phyloP scores from a whole-genome alignment of 768 basidiomycete species.

The Podaxis sp. region DNA sequence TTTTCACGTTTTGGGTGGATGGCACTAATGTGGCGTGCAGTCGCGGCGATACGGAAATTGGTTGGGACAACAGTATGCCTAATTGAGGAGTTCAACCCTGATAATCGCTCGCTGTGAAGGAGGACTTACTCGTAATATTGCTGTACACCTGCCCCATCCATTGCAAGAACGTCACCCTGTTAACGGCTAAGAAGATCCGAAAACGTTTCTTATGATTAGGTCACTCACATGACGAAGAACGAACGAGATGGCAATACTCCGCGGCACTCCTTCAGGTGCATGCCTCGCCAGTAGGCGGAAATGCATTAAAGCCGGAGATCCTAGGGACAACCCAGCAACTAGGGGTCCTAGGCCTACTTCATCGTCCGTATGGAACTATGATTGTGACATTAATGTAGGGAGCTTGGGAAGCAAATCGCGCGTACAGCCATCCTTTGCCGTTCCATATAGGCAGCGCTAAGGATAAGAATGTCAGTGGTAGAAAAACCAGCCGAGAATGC shows the following conservation, averaged over 20 bases:
- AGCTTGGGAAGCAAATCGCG: conserved; percentile 10
- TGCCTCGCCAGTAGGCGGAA: conserved; percentile 56
- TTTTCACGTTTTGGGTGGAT: conserved; percentile 13
- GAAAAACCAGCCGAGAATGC: neutral
- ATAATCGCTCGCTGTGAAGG: neutral
- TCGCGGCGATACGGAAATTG: conserved; percentile 79
- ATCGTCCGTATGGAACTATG: conserved; percentile 77
- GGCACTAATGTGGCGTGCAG: conserved; percentile 63
- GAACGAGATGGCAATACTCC: conserved; percentile 48
- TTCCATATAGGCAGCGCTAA: conserved; percentile 81
- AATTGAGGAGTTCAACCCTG: conserved; percentile 9
- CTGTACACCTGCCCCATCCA: conserved; percentile 72
- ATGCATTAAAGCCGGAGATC: conserved; percentile 77
- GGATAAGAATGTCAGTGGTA: conserved; percentile 1
- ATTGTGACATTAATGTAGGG: neutral
- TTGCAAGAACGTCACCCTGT: conserved; percentile 76
- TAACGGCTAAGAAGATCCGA: neutral
- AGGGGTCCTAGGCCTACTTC: conserved; percentile 72
- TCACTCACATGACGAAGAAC: conserved; percentile 63
- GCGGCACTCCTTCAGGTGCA: conserved; percentile 28
- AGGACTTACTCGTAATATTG: conserved; percentile 64
- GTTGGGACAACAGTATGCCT: conserved; percentile 77
- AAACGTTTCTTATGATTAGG: conserved; percentile 10
- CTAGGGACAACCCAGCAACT: conserved; percentile 76
- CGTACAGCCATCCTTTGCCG: conserved; percentile 80